Percentiles rank a stretch among this genome's conserved stretches.
These are phyloP conservation scores for Loxodes magnus DNA, from an alignment of 73 alveolate genomes.

Conservation along the genomic window DNA sequence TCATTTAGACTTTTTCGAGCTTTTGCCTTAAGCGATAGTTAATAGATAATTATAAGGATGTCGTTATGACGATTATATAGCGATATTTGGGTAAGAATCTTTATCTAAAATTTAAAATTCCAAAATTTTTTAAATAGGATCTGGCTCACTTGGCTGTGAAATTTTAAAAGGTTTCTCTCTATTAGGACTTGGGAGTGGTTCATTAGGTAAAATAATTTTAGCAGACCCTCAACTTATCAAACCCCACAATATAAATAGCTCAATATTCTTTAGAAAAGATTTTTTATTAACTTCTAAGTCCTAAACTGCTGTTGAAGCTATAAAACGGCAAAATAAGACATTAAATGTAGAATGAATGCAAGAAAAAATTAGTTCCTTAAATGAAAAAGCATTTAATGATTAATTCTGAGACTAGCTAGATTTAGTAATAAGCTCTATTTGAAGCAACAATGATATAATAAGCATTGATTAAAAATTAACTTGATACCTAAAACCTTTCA, in stretches of 20 bases:
- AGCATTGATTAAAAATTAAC: too few species aligned
- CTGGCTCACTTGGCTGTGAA: conserved; percentile 39
- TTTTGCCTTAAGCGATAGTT: conserved; percentile 14
- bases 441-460: too few species aligned
- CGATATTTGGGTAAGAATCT: conserved; percentile 33
- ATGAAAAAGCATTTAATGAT: too few species aligned
- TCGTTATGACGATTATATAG: conserved; percentile 37
- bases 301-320: conserved; percentile 25
- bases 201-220: conserved; percentile 13
- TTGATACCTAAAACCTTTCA: too few species aligned
- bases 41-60: conserved; percentile 20
- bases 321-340: conserved; percentile 34
- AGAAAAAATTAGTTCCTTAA: too few species aligned
- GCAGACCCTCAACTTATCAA: conserved; percentile 37
- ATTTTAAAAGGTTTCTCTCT: conserved; percentile 23
- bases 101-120: conserved; percentile 18
- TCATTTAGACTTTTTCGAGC: conserved; percentile 75
- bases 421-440: too few species aligned
- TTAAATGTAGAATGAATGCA: too few species aligned
- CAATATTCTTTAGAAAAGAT: conserved; percentile 27
- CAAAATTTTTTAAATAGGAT: conserved; percentile 26
- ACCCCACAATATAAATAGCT: conserved; percentile 36
- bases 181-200: conserved; percentile 25
- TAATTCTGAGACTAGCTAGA: too few species aligned
- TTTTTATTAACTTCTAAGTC: conserved; percentile 30